Evolutionary conservation across 176 grass and related monocot species (phyloP).

Genomic region (Carex scoparia): DNA sequence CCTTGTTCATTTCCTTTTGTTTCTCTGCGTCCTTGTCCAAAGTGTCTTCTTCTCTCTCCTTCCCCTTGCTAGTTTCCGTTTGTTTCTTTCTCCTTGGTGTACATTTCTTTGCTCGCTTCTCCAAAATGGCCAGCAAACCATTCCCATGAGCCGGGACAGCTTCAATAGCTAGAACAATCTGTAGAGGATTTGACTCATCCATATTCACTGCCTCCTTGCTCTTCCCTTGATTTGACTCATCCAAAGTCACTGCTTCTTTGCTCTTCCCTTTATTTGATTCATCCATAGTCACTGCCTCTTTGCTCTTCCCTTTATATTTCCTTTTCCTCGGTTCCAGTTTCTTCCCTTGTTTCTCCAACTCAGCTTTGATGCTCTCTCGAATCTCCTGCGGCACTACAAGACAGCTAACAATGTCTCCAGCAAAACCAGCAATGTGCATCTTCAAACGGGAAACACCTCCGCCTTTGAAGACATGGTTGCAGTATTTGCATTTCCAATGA

Average conservation of each 20-base stretch:
- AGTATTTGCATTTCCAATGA: slow-evolving; percentile 32
- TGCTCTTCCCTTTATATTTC: neutral
- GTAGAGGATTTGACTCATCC: neutral
- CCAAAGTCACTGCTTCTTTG: neutral
- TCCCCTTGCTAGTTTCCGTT: neutral
- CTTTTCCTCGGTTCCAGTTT: neutral
- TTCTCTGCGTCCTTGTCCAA: neutral
- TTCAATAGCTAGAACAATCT: slow-evolving; percentile 3
- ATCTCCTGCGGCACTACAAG: slow-evolving; percentile 15
- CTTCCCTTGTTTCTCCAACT: slow-evolving; percentile 23
- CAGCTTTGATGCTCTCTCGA: neutral
- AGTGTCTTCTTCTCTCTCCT: neutral
- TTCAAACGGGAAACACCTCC: slow-evolving; percentile 25
- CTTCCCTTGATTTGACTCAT: neutral
- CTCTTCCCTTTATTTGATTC: neutral
- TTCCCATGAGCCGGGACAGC: neutral
- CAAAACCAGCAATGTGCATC: slow-evolving; percentile 24
- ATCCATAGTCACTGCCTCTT: neutral
- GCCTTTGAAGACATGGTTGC: slow-evolving; percentile 6
- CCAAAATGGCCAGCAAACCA: neutral
- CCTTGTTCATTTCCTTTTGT: neutral
- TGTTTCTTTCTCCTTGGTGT: neutral
- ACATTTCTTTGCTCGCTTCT: slow-evolving; percentile 1
- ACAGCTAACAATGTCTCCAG: slow-evolving; percentile 15
- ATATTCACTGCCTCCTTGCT: slow-evolving; percentile 1